Evolutionary conservation across 2,329 filamentous ascomycete genomes (phyloP).

Genomic region (Dryadomyces quercus-mongolicae): DNA sequence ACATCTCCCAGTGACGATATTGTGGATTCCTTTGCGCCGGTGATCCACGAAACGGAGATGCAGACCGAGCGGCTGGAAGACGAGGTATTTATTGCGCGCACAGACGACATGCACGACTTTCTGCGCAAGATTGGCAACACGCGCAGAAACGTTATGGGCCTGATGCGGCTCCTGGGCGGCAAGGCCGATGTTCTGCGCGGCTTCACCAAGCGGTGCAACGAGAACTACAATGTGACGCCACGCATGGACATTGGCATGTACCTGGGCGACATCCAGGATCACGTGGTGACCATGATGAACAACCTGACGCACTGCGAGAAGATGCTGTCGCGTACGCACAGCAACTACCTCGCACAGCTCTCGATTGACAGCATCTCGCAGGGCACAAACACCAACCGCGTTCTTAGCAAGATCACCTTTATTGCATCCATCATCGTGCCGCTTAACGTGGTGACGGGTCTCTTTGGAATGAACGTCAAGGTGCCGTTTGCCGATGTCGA

Average conservation of each 20-base stretch:
- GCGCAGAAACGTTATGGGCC: slow-evolving; percentile 86
- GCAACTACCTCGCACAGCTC: slow-evolving; percentile 91
- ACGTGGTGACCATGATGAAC: slow-evolving; percentile 98
- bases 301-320: slow-evolving; percentile 95
- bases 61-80: slow-evolving; percentile 93
- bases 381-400: slow-evolving; percentile 77
- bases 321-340: slow-evolving; percentile 86
- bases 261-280: slow-evolving; percentile 93
- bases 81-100: slow-evolving; percentile 81
- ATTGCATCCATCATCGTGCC: slow-evolving; percentile 93
- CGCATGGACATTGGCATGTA: slow-evolving; percentile 95
- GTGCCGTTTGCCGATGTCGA: slow-evolving; percentile 50
- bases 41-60: slow-evolving; percentile 74
- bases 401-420: slow-evolving; percentile 89
- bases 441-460: slow-evolving; percentile 78
- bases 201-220: slow-evolving; percentile 97
- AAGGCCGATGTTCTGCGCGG: slow-evolving; percentile 98
- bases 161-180: slow-evolving; percentile 85
- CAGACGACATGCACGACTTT: slow-evolving; percentile 80
- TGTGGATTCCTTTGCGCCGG: slow-evolving; percentile 86
- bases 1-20: slow-evolving; percentile 65
- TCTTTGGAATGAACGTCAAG: slow-evolving; percentile 79
- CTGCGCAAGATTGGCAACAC: slow-evolving; percentile 79
- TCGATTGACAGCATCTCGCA: slow-evolving; percentile 84
- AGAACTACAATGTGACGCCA: slow-evolving; percentile 89